Conservation (phyloP, 2,329 filamentous ascomycete genomes). For the Leptographium wingfieldii region DNA sequence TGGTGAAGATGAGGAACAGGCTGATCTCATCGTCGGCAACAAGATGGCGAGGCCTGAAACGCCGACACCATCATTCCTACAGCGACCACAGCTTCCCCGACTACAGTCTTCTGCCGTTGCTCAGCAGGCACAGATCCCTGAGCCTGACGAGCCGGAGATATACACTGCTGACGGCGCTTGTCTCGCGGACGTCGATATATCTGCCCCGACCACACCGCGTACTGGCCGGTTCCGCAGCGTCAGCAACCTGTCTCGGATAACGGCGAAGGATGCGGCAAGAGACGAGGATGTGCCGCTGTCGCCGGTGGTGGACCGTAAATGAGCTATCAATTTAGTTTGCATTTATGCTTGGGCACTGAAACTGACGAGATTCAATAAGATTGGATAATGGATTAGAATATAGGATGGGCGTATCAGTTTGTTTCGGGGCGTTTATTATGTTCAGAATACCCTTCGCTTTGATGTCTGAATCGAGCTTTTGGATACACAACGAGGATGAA, state of each 20-base stretch:
- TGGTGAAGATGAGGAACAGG: neutral
- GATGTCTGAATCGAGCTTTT: neutral
- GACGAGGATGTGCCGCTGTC: neutral
- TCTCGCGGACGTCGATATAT: neutral
- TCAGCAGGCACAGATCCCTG: neutral
- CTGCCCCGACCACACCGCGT: constrained; percentile 1
- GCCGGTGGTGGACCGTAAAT: neutral
- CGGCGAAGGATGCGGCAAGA: neutral
- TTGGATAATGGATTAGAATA: no score
- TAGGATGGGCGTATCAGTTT: neutral
- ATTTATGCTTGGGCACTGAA: neutral
- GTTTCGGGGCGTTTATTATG: neutral
- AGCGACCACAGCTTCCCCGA: neutral
- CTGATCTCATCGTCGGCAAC: neutral
- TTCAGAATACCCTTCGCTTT: neutral
- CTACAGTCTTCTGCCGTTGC: neutral
- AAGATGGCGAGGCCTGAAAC: neutral
- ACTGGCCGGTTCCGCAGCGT: constrained; percentile 6
- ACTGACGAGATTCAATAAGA: neutral
- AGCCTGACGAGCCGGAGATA: constrained; percentile 7
- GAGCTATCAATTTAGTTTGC: neutral
- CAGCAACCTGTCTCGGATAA: constrained; percentile 3
- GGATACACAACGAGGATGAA: neutral
- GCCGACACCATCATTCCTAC: neutral
- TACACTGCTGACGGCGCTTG: constrained; percentile 2